Base-by-base conservation (phyloP, 2,329 filamentous ascomycete species). In the Colletotrichum echinochloae region DNA sequence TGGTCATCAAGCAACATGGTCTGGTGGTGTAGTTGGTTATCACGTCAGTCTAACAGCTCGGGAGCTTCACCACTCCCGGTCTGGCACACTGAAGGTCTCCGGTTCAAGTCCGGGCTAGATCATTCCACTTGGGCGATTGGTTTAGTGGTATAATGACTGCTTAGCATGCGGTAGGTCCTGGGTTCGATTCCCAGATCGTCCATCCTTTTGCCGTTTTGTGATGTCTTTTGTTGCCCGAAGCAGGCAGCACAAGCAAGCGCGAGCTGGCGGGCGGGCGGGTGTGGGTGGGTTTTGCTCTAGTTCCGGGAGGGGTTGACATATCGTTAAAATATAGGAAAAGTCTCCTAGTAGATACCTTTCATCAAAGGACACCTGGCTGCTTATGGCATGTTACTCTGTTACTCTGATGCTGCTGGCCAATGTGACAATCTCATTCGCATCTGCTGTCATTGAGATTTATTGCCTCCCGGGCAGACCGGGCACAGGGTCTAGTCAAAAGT, bases 41-140 rank as follows among this genome's bases (percentile, higher is more conserved):
- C 82, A 83, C 82, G 79, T 83, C 80, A 83, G 81, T 83, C 81
- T 83, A 84, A 84, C 81, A 79, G 49, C 1, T 46, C 23, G 63
- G 23, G 16, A n/a, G 30, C 16, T 12, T 51, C 49, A 6, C n/a
- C 23, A 3, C 18, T 18, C 62, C 23, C 56, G 56, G 56, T 30
- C 63, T 44, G 49, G n/a, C 14, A 37, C 67, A 70, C 64, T 70
- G 68, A 70, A 70, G 68, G 64, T 70, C 68, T 70, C 68, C 68
- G 64, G 67, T 70, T 70, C 68, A 68, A 70, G 64, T 68, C 68
- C 57, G 64, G 68, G 64, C 68, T 61, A 70, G 54, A 70, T 70
- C 68, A 70, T n/a, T 28, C 1, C 16, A 1, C 0, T 0, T 63
- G 57, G 64, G 67, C 67, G 67, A 70, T 66, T 70, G 57, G 51